Percentiles rank a stretch among this genome's conserved stretches.
phyloP scores from a whole-genome alignment of 2,329 filamentous ascomycete species.

The Aspergillus vadensis region DNA sequence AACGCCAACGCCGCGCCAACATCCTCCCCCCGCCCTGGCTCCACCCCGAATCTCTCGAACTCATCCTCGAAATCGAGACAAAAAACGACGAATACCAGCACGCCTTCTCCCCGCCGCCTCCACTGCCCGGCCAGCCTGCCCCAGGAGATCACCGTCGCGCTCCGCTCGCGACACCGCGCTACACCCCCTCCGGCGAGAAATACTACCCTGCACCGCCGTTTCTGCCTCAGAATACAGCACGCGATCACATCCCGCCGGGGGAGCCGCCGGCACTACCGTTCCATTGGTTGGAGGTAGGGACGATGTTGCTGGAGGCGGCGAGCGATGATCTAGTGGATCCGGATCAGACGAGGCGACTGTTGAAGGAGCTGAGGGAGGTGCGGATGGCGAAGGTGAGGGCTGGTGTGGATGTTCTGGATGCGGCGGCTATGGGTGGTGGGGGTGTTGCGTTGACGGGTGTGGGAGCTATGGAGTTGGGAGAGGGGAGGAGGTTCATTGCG shows the following conservation, averaged over 20 bases:
- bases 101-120: slow-evolving; percentile 76
- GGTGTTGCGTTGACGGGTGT: slow-evolving; percentile 79
- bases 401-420: slow-evolving; percentile 70
- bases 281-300: slow-evolving; percentile 91
- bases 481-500: slow-evolving; percentile 79
- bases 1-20: slow-evolving; percentile 90
- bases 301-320: slow-evolving; percentile 82
- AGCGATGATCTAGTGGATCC: slow-evolving; percentile 77
- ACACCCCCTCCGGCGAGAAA: slow-evolving; percentile 42
- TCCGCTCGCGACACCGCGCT: slow-evolving; percentile 31
- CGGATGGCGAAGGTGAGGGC: slow-evolving; percentile 84
- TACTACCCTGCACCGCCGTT: slow-evolving; percentile 69
- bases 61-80: slow-evolving; percentile 80
- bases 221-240: slow-evolving; percentile 71
- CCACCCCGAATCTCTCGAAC: slow-evolving; percentile 69
- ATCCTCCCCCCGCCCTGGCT: slow-evolving; percentile 92
- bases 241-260: slow-evolving; percentile 55
- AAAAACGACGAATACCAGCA: slow-evolving; percentile 61
- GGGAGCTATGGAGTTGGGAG: slow-evolving; percentile 88
- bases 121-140: slow-evolving; percentile 55
- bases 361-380: slow-evolving; percentile 83
- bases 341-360: slow-evolving; percentile 70
- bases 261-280: slow-evolving; percentile 66
- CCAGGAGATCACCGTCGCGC: slow-evolving; percentile 26
- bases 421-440: slow-evolving; percentile 52